Conservation (phyloP, 192 early-diverging fungal genomes). For the Podila minutissima region DNA sequence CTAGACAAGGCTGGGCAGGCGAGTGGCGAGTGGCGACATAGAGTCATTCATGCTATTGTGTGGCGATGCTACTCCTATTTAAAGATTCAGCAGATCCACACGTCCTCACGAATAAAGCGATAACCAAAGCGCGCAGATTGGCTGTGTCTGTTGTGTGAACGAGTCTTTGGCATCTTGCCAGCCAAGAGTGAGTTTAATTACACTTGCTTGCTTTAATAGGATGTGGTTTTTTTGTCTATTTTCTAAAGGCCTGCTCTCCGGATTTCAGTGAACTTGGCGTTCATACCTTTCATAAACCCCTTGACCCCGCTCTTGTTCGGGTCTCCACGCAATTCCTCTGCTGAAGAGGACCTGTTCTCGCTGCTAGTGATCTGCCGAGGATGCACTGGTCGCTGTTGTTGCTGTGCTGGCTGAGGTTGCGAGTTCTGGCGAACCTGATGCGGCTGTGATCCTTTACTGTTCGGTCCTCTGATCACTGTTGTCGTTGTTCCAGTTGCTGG, state of each 20-base stretch:
- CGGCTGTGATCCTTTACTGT: not conserved
- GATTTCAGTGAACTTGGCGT: constrained; percentile 14
- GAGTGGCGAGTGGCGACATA: no score
- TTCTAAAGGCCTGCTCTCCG: constrained; percentile 4
- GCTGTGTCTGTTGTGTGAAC: no score
- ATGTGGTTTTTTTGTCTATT: not conserved
- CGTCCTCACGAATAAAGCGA: no score
- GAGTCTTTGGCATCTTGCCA: no score
- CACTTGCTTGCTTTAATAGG: no score
- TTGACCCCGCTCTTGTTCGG: not conserved
- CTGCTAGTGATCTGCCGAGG: constrained; percentile 2
- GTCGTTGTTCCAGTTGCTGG: not conserved
- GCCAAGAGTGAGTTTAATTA: no score
- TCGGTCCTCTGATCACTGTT: not conserved
- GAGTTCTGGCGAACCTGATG: not conserved
- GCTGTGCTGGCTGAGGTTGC: not conserved
- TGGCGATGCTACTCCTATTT: no score
- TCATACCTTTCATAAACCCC: constrained; percentile 5
- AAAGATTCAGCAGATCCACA: no score
- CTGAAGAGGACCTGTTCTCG: not conserved
- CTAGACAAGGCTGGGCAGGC: no score
- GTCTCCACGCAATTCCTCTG: constrained; percentile 3
- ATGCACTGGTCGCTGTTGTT: constrained; percentile 3
- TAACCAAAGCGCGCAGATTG: no score
- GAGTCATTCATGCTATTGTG: no score